Percentiles rank a stretch among this genome's conserved stretches.
These are phyloP conservation scores for Fimicolochytrium jonesii DNA, from an alignment of 192 early-diverging fungal genomes.

Conservation along the genomic window DNA sequence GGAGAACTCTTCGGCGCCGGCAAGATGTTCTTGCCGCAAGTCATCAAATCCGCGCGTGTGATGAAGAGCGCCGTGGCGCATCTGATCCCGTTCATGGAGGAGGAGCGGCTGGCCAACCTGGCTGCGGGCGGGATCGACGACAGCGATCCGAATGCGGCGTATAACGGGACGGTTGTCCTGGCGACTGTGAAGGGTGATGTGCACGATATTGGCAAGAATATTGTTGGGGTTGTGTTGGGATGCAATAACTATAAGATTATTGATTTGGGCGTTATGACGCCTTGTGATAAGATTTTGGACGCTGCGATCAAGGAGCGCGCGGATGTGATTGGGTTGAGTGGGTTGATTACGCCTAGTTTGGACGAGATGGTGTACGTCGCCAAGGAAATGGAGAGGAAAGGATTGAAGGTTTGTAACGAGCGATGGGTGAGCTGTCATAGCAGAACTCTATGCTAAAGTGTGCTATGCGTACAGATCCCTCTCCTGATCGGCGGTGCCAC, in stretches of 20 bases:
- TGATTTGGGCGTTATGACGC: conserved; percentile 93
- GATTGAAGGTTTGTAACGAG: conserved; percentile 63
- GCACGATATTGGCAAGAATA: conserved; percentile 98
- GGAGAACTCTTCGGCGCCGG: conserved; percentile 92
- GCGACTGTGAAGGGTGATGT: conserved; percentile 98
- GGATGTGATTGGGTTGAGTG: conserved; percentile 89
- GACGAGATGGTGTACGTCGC: conserved; percentile 98
- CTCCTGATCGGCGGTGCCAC: conserved; percentile 94
- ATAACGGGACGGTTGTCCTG: conserved; percentile 86
- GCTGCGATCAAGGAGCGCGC: conserved; percentile 84
- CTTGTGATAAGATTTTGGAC: conserved; percentile 89
- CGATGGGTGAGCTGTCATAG: not conserved
- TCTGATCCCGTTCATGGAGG: conserved; percentile 90
- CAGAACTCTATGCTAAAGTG: not conserved
- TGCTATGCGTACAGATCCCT: conserved; percentile 60
- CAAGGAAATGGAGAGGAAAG: conserved; percentile 84
- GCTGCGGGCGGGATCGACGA: conserved; percentile 43
- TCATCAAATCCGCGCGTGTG: conserved; percentile 74
- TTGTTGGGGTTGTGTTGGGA: conserved; percentile 92
- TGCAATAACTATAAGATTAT: conserved; percentile 97
- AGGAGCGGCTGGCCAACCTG: conserved; percentile 77
- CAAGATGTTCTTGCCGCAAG: conserved; percentile 98
- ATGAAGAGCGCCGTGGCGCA: conserved; percentile 99
- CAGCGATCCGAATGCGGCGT: conserved; percentile 58
- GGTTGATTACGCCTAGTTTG: conserved; percentile 90